These are phyloP conservation scores for Amanita phalloides DNA, from an alignment of 768 basidiomycete species.

Conservation along the genomic window DNA sequence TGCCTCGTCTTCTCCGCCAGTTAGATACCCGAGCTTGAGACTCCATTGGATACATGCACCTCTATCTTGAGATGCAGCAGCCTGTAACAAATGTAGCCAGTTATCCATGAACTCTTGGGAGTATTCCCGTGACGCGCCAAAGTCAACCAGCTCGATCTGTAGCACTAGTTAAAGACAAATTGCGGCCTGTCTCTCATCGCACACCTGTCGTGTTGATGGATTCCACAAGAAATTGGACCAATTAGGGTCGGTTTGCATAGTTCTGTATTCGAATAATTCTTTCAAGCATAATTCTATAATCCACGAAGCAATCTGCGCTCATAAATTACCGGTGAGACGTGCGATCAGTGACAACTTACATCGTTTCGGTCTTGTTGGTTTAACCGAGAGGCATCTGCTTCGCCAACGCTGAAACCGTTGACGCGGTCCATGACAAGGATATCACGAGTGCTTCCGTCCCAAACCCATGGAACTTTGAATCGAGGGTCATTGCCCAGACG, in stretches of 20 bases:
- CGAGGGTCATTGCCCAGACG: conserved; percentile 46
- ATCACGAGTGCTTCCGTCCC: conserved; percentile 67
- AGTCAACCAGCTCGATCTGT: conserved; percentile 85
- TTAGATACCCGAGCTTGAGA: conserved; percentile 78
- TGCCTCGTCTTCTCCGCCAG: conserved; percentile 79
- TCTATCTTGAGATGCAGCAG: conserved; percentile 62
- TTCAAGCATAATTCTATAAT: conserved; percentile 80
- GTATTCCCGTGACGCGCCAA: conserved; percentile 90
- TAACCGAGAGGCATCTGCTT: conserved; percentile 39
- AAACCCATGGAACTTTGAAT: conserved; percentile 83
- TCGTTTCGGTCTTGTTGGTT: conserved; percentile 60
- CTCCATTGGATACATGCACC: conserved; percentile 64
- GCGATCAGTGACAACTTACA: conserved; percentile 28
- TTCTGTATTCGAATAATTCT: conserved; percentile 82
- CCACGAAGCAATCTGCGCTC: conserved; percentile 63
- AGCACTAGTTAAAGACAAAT: neutral
- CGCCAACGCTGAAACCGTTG: conserved; percentile 72
- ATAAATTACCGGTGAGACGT: neutral
- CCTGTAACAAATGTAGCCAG: conserved; percentile 78
- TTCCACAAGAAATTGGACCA: conserved; percentile 98
- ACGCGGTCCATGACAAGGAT: conserved; percentile 90
- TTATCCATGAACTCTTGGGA: conserved; percentile 75
- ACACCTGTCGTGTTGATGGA: conserved; percentile 45
- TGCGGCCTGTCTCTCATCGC: neutral
- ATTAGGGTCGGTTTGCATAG: conserved; percentile 99